These are phyloP conservation scores for Magnusiomyces ingens DNA, from an alignment of 1,139 yeast genomes.

Conservation along the genomic window DNA sequence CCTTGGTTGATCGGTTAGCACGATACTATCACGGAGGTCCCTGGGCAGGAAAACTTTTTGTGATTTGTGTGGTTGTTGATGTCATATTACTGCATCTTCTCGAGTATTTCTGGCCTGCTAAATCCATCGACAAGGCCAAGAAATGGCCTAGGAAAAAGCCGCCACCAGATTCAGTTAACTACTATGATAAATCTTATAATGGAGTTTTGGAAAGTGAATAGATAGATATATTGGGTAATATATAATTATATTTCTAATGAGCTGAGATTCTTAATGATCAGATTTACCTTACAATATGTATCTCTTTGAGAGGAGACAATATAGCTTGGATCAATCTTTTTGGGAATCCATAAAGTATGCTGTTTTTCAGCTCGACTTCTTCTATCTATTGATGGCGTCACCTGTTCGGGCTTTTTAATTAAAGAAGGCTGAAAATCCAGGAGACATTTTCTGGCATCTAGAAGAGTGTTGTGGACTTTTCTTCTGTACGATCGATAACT, in stretches of 20 bases:
- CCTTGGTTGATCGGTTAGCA: conserved; percentile 47
- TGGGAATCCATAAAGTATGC: conserved; percentile 1
- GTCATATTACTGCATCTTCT: conserved; percentile 54
- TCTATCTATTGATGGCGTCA: neutral
- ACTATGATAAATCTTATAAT: too few relatives aligned
- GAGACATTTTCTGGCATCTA: conserved; percentile 17
- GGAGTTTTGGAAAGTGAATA: too few relatives aligned
- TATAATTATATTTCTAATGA: neutral
- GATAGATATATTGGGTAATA: too few relatives aligned
- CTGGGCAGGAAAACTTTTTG: conserved; percentile 80
- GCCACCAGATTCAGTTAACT: too few relatives aligned
- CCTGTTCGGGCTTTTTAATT: conserved; percentile 10
- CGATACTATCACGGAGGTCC: conserved; percentile 69
- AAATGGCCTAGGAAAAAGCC: conserved; percentile 58
- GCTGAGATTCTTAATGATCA: conserved; percentile 3
- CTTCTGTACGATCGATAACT: conserved; percentile 7
- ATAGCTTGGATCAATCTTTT: neutral
- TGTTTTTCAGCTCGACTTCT: neutral
- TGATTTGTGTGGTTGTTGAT: conserved; percentile 73
- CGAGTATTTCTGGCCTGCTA: conserved; percentile 65
- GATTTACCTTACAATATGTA: neutral
- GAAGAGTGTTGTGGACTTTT: conserved; percentile 13
- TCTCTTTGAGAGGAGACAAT: conserved; percentile 4
- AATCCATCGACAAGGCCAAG: conserved; percentile 58
- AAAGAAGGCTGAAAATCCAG: conserved; percentile 15